phyloP scores from a whole-genome alignment of 2,329 filamentous ascomycete genomes.

The Sporothrix brunneoviolacea region DNA sequence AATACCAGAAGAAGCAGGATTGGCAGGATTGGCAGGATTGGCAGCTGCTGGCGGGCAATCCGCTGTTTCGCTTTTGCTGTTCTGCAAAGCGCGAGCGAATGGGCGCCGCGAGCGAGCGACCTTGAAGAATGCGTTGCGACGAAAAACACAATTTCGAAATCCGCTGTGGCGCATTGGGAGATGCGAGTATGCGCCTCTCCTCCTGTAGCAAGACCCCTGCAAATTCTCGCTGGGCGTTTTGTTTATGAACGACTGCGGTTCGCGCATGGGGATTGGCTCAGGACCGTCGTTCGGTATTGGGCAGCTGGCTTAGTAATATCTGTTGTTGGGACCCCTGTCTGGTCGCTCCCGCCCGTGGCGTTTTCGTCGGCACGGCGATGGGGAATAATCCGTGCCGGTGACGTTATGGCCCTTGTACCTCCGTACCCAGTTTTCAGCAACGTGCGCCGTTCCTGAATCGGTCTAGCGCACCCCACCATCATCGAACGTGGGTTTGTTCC shows the following conservation, averaged over 20 bases:
- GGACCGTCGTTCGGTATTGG: too few species aligned
- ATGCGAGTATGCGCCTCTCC: neutral
- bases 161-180: too few species aligned
- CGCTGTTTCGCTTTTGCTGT: too few species aligned
- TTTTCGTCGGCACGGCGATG: conserved; percentile 6
- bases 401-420: conserved; percentile 9
- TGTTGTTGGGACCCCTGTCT: too few species aligned
- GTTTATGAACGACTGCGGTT: conserved; percentile 4
- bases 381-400: conserved; percentile 19
- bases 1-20: neutral
- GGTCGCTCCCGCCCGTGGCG: too few species aligned
- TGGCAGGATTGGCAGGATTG: too few species aligned
- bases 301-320: too few species aligned
- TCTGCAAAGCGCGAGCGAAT: too few species aligned
- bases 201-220: neutral
- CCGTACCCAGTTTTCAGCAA: conserved; percentile 10
- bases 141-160: too few species aligned
- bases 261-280: conserved; percentile 4
- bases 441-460: neutral
- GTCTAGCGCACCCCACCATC: conserved; percentile 1
- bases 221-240: neutral
- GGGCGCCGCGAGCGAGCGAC: too few species aligned
- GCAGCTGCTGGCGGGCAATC: too few species aligned
- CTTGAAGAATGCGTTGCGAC: conserved; percentile 3
- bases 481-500: neutral